A percentile compares a stretch with the other conserved stretches of the same genome.
These are phyloP conservation scores for Blastobotrys terrestris DNA, from an alignment of 805 yeast species.

Conservation along the genomic window DNA sequence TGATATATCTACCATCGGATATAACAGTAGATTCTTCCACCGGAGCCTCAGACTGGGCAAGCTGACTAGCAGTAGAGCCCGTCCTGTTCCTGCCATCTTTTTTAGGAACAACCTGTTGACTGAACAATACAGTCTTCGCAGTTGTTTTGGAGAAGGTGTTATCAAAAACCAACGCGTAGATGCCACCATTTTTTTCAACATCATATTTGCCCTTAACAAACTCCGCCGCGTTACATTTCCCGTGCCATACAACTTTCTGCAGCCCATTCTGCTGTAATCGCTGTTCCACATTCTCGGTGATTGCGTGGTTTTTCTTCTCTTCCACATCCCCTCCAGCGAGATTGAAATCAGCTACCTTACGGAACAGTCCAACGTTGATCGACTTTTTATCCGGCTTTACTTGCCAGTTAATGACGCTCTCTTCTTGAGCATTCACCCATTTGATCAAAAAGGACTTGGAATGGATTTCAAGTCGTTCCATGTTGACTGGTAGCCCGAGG, in stretches of 20 bases:
- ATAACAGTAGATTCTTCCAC: conserved; percentile 14
- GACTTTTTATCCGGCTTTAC: conserved; percentile 70
- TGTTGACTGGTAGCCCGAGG: conserved; percentile 23
- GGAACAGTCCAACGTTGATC: conserved; percentile 35
- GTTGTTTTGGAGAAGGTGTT: conserved; percentile 84
- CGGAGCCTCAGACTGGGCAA: background rate
- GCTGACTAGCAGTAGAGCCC: background rate
- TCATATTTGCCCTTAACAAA: conserved; percentile 54
- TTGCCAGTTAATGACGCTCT: conserved; percentile 67
- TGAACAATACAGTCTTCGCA: conserved; percentile 73
- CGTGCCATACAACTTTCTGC: conserved; percentile 46
- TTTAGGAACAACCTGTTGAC: conserved; percentile 33
- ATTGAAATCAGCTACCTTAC: conserved; percentile 11
- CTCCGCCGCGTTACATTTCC: conserved; percentile 54
- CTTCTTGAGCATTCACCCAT: conserved; percentile 77
- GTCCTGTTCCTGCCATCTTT: background rate
- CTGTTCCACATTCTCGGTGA: conserved; percentile 30
- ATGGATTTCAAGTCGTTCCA: conserved; percentile 90
- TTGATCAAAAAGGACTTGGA: conserved; percentile 83
- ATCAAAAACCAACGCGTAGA: conserved; percentile 85
- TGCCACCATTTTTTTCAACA: conserved; percentile 53
- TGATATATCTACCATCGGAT: conserved; percentile 42
- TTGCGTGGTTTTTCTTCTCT: background rate
- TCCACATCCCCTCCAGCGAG: conserved; percentile 1
- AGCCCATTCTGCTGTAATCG: conserved; percentile 51